These are phyloP conservation scores for Komagataella mondaviorum DNA, from an alignment of 805 yeast genomes.

Conservation along the genomic window DNA sequence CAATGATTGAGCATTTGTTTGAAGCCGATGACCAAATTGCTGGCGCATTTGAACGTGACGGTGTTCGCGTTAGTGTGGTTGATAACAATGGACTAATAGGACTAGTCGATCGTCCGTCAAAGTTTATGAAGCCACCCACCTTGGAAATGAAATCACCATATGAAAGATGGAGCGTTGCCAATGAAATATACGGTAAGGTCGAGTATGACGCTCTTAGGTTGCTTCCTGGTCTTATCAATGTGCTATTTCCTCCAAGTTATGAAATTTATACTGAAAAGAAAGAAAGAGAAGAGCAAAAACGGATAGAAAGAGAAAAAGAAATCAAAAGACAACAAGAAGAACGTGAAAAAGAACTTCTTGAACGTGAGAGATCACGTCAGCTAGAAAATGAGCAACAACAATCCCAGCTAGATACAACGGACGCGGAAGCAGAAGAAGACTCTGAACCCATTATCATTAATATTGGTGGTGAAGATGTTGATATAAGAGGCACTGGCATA, in stretches of 20 bases:
- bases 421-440: conserved; percentile 4
- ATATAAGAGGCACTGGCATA: conserved; percentile 80
- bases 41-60: background rate
- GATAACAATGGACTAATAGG: background rate
- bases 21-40: background rate
- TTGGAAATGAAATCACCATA: conserved; percentile 26
- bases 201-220: conserved; percentile 20
- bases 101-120: background rate
- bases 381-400: conserved; percentile 16
- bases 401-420: conserved; percentile 17
- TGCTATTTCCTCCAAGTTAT: conserved; percentile 35
- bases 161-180: conserved; percentile 57
- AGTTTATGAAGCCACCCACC: background rate
- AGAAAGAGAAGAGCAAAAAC: conserved; percentile 7
- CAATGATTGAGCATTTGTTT: background rate
- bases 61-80: background rate
- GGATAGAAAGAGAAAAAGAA: conserved; percentile 4
- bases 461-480: conserved; percentile 69
- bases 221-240: conserved; percentile 28
- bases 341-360: conserved; percentile 5
- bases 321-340: conserved; percentile 5
- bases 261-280: conserved; percentile 14
- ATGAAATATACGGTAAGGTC: conserved; percentile 28
- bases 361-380: conserved; percentile 15
- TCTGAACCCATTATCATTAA: conserved; percentile 49